These are phyloP conservation scores for Paspalum vaginatum DNA, from an alignment of 176 grass and related monocot genomes.

Conservation along the genomic window DNA sequence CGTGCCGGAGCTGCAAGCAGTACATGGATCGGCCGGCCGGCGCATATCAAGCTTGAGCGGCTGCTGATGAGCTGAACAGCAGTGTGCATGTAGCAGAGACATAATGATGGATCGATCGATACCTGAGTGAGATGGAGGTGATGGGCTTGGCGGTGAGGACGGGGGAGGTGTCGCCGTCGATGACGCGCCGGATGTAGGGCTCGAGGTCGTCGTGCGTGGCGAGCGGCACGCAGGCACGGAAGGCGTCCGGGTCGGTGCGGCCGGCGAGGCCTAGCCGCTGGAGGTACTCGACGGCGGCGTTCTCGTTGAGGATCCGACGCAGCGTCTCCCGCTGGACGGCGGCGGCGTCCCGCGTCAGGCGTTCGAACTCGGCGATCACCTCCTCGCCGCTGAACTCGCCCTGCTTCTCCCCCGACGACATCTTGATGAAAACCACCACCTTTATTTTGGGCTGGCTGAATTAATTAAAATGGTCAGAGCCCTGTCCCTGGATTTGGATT, in stretches of 20 bases:
- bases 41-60: neutral
- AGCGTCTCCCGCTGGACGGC: conserved; percentile 68
- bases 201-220: conserved; percentile 39
- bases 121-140: conserved; percentile 71
- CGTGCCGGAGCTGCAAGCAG: conserved; percentile 70
- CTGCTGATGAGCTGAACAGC: neutral
- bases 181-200: conserved; percentile 80
- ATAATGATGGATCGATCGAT: neutral
- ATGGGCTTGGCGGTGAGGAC: conserved; percentile 73
- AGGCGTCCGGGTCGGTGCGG: neutral
- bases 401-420: conserved; percentile 59
- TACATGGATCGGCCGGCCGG: neutral
- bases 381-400: conserved; percentile 49
- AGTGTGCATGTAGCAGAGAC: neutral
- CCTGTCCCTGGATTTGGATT: neutral
- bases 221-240: conserved; percentile 15
- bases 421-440: neutral
- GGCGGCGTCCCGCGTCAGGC: conserved; percentile 58
- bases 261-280: conserved; percentile 20
- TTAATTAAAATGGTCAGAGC: neutral
- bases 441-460: too few relatives aligned
- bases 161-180: conserved; percentile 62
- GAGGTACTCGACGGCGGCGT: conserved; percentile 67
- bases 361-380: conserved; percentile 76
- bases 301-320: conserved; percentile 66